phyloP scores from a whole-genome alignment of 164 flowering plant genomes.

The Euptelea pleiosperma region DNA sequence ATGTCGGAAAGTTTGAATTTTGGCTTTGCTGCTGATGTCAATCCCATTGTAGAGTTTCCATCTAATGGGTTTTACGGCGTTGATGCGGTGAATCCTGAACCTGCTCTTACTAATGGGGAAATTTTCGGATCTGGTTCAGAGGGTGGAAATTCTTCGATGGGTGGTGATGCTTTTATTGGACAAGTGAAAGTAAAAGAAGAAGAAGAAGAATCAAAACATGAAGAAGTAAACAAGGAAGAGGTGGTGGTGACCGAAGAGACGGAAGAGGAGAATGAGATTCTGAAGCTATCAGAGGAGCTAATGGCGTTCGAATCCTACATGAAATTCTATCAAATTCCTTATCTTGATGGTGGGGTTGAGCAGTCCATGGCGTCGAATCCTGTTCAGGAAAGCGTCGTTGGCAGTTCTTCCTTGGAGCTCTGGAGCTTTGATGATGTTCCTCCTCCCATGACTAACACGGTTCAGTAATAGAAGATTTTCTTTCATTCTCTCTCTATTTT shows the following conservation, averaged over 20 bases:
- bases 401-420: conserved; percentile 24
- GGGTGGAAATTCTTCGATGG: conserved; percentile 1
- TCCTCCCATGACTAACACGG: not conserved
- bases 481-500: not conserved
- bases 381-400: conserved; percentile 38
- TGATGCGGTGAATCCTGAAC: not conserved
- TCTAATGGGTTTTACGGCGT: conserved; percentile 1
- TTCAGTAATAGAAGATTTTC: not conserved
- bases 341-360: conserved; percentile 46
- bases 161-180: not conserved
- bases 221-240: not conserved
- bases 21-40: conserved; percentile 11
- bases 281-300: conserved; percentile 46
- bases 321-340: conserved; percentile 76
- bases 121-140: conserved; percentile 21
- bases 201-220: not conserved
- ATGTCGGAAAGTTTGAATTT: conserved; percentile 7
- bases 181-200: not conserved
- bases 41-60: not conserved
- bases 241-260: conserved; percentile 5
- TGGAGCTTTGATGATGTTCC: conserved; percentile 19
- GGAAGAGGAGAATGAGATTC: conserved; percentile 20
- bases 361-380: conserved; percentile 12
- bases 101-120: not conserved
- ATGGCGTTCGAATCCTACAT: conserved; percentile 70